Conservation (phyloP, 1,139 yeast genomes). For the Yamadazyma sp. region DNA sequence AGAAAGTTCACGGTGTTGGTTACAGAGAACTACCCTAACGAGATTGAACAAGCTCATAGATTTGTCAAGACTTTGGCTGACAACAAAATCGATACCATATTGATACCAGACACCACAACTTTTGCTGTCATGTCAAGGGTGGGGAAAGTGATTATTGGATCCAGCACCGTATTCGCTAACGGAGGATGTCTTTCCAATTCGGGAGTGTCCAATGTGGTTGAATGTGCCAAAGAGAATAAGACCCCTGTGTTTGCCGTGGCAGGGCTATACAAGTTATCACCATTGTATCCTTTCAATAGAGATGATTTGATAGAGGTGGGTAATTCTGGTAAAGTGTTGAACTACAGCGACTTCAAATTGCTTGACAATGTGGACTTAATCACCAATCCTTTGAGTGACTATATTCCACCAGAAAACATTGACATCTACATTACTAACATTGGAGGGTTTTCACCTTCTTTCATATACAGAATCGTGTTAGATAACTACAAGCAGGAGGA, state of each 20-base stretch:
- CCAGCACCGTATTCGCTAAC: slow-evolving; percentile 89
- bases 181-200: slow-evolving; percentile 92
- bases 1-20: slow-evolving; percentile 90
- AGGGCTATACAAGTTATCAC: slow-evolving; percentile 90
- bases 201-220: slow-evolving; percentile 92
- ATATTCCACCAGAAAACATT: slow-evolving; percentile 89
- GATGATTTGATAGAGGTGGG: slow-evolving; percentile 92
- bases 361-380: slow-evolving; percentile 75
- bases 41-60: slow-evolving; percentile 67
- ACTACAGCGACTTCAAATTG: slow-evolving; percentile 62
- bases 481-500: slow-evolving; percentile 92
- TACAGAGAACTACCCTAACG: slow-evolving; percentile 91
- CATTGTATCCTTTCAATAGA: slow-evolving; percentile 89
- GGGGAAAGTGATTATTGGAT: slow-evolving; percentile 91
- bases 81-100: slow-evolving; percentile 84
- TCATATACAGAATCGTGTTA: slow-evolving; percentile 89
- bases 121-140: slow-evolving; percentile 97
- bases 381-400: slow-evolving; percentile 88
- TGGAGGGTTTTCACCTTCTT: slow-evolving; percentile 96
- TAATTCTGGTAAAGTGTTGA: slow-evolving; percentile 80
- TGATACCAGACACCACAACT: slow-evolving; percentile 90
- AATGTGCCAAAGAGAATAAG: slow-evolving; percentile 90
- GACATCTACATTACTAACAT: slow-evolving; percentile 93
- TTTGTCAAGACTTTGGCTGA: slow-evolving; percentile 80
- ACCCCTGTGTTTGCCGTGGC: slow-evolving; percentile 97